Conservation (phyloP, 2,329 filamentous ascomycete genomes). For the Epichloe gansuensis region DNA sequence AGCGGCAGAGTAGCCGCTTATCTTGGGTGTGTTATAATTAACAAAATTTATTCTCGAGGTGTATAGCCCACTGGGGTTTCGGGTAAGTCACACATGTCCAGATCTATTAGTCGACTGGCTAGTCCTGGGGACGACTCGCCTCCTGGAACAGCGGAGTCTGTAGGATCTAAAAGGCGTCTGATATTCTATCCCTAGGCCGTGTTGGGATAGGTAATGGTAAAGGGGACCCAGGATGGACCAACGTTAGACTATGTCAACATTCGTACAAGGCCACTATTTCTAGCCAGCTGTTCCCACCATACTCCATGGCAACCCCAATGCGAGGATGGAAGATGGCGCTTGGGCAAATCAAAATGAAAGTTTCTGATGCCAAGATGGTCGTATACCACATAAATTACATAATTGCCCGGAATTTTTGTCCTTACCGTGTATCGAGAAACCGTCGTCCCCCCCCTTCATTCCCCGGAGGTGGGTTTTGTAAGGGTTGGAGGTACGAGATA, state of each 20-base stretch:
- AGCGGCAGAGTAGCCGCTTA: too few species aligned
- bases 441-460: not conserved
- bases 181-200: too few species aligned
- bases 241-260: slow-evolving; percentile 1
- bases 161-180: too few species aligned
- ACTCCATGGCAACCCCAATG: not conserved
- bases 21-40: too few species aligned
- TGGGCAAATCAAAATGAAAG: not conserved
- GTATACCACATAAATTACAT: not conserved
- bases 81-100: too few species aligned
- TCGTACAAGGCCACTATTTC: not conserved
- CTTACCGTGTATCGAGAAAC: not conserved
- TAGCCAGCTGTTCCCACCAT: slow-evolving; percentile 3
- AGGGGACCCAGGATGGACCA: not conserved
- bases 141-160: too few species aligned
- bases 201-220: too few species aligned
- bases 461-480: slow-evolving; percentile 1
- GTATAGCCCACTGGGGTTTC: too few species aligned
- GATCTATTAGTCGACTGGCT: too few species aligned
- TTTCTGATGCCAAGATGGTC: slow-evolving; percentile 6
- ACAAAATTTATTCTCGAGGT: too few species aligned
- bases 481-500: slow-evolving; percentile 1
- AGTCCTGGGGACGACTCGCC: too few species aligned
- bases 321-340: not conserved
- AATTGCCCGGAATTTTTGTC: not conserved